phyloP scores from a whole-genome alignment of 1,284 basidiomycete genomes.

The Ustilago sp. region DNA sequence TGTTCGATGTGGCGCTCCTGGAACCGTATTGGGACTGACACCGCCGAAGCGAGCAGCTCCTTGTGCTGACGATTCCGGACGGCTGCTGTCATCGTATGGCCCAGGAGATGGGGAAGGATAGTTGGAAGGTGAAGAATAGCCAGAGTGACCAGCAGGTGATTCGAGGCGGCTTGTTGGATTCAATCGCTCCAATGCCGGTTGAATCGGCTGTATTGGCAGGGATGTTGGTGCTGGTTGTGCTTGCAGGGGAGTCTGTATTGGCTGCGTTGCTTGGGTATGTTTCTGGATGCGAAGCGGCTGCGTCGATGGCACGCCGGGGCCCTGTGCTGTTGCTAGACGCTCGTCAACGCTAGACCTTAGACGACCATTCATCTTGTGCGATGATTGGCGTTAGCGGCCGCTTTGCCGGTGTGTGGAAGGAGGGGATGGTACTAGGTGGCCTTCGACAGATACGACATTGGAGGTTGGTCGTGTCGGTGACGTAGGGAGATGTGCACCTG shows the following conservation, averaged over 20 bases:
- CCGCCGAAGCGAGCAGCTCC: slow-evolving; percentile 15
- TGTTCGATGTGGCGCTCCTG: slow-evolving; percentile 4
- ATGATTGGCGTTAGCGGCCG: neutral
- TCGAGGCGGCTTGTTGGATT: slow-evolving; percentile 6
- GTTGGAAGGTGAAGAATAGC: slow-evolving; percentile 25
- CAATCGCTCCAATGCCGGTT: neutral
- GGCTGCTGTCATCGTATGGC: slow-evolving; percentile 7
- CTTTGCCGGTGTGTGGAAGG: neutral
- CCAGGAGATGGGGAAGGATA: slow-evolving; percentile 18
- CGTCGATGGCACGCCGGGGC: neutral
- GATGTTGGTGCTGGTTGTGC: neutral
- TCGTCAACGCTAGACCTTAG: slow-evolving; percentile 12
- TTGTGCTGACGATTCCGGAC: slow-evolving; percentile 27
- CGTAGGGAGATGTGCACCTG: neutral
- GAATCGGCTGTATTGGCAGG: neutral
- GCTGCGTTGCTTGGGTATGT: neutral
- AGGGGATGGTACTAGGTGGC: neutral
- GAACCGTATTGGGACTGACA: neutral
- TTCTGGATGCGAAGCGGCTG: slow-evolving; percentile 6
- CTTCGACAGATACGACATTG: neutral
- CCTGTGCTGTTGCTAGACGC: neutral
- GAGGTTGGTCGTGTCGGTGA: neutral
- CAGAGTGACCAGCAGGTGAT: slow-evolving; percentile 9
- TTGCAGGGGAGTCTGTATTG: neutral
- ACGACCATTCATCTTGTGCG: slow-evolving; percentile 23